Evolutionary conservation across 2,329 filamentous ascomycete genomes (phyloP).

Genomic region (Epichloe coenophiala): DNA sequence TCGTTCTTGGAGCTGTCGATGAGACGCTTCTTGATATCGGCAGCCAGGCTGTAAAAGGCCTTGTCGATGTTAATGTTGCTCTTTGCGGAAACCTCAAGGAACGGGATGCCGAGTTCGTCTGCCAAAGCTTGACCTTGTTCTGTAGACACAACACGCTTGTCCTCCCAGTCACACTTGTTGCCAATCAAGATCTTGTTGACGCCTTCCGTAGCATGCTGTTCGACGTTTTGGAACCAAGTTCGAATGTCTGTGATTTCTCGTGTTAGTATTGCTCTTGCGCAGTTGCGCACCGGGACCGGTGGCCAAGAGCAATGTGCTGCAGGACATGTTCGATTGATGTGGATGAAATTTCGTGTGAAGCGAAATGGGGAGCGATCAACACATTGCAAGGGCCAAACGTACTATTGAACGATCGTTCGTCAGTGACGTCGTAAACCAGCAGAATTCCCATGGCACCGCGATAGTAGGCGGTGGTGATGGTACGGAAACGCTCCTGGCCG

Average conservation of each 20-base stretch:
- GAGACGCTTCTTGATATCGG: constrained; percentile 96
- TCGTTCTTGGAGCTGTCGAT: constrained; percentile 83
- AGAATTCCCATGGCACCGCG: constrained; percentile 96
- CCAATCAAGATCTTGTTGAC: constrained; percentile 99
- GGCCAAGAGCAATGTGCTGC: neutral
- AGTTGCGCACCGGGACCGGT: no score
- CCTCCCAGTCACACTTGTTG: constrained; percentile 99
- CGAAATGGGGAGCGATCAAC: neutral
- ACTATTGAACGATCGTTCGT: constrained; percentile 94
- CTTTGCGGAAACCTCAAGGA: constrained; percentile 97
- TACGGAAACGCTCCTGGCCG: constrained; percentile 94
- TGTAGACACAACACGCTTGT: constrained; percentile 88
- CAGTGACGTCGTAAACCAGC: constrained; percentile 95
- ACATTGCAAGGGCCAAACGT: constrained; percentile 20
- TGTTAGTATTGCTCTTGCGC: neutral
- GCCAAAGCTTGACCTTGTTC: constrained; percentile 88
- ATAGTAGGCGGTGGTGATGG: constrained; percentile 98
- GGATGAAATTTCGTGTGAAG: neutral
- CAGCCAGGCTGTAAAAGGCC: constrained; percentile 88
- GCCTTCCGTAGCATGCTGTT: constrained; percentile 94
- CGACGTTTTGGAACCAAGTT: constrained; percentile 98
- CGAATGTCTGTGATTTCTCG: constrained; percentile 62
- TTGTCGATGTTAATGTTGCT: constrained; percentile 99
- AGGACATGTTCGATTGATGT: neutral
- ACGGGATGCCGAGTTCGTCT: constrained; percentile 91